Conservation (phyloP, 768 basidiomycete species). For the Termitomyces sp. region DNA sequence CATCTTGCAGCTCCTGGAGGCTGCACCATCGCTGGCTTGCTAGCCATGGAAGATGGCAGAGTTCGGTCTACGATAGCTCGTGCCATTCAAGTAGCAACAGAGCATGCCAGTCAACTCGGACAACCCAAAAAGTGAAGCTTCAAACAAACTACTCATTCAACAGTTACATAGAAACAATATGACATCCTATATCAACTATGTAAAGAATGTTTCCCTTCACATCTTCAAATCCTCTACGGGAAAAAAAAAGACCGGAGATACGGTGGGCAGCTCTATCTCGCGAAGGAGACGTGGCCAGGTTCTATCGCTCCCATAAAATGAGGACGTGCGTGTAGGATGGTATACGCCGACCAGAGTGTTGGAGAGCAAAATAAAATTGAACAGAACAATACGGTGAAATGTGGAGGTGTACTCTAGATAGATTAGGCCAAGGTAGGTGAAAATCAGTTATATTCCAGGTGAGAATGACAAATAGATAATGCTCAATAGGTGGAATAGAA, state of each 20-base stretch:
- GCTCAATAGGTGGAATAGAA: conserved; percentile 1
- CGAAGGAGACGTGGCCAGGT: conserved; percentile 24
- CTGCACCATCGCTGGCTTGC: conserved; percentile 95
- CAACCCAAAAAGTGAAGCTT: conserved; percentile 54
- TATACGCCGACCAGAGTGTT: conserved; percentile 93
- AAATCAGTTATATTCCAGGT: conserved; percentile 9
- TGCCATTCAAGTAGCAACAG: conserved; percentile 91
- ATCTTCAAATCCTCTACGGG: conserved; percentile 34
- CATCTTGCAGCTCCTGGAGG: conserved; percentile 81
- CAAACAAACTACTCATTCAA: neutral
- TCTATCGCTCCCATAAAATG: conserved; percentile 95
- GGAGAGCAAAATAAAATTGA: conserved; percentile 56
- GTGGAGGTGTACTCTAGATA: conserved; percentile 22
- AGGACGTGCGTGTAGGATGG: conserved; percentile 76
- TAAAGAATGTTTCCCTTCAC: conserved; percentile 25
- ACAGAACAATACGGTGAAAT: neutral
- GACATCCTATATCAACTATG: neutral
- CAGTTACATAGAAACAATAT: neutral
- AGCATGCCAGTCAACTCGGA: conserved; percentile 83
- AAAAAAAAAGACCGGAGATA: conserved; percentile 32
- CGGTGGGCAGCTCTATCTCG: conserved; percentile 29
- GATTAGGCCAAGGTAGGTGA: neutral
- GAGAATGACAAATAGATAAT: neutral
- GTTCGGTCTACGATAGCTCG: conserved; percentile 94
- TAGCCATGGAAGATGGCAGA: conserved; percentile 91